Percentiles rank a stretch among this genome's conserved stretches.
Evolutionary conservation across 2,329 filamentous ascomycete genomes (phyloP).

Genomic region (Penicillium sp.): DNA sequence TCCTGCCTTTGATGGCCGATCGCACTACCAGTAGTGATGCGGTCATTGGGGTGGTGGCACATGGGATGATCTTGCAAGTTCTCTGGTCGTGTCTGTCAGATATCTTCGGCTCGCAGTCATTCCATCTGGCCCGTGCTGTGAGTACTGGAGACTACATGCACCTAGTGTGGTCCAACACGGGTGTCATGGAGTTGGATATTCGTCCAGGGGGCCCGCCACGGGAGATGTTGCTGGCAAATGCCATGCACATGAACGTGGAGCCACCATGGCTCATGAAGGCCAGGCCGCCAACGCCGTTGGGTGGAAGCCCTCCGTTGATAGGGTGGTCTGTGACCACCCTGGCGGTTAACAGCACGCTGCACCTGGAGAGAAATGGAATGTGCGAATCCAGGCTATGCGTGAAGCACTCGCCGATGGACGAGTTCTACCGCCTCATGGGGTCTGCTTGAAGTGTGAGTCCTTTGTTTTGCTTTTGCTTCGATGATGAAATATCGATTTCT

Average conservation of each 20-base stretch:
- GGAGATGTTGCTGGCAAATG: slow-evolving; percentile 2
- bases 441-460: slow-evolving; percentile 7
- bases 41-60: slow-evolving; percentile 69
- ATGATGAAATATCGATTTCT: slow-evolving; percentile 57
- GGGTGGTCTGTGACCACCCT: slow-evolving; percentile 54
- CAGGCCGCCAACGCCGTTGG: slow-evolving; percentile 1
- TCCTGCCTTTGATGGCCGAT: slow-evolving; percentile 56
- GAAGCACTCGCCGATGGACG: slow-evolving; percentile 70
- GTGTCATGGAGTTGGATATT: slow-evolving; percentile 55
- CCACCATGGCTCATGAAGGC: background rate
- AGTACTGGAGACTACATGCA: slow-evolving; percentile 43
- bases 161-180: slow-evolving; percentile 65
- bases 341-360: slow-evolving; percentile 66
- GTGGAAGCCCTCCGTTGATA: slow-evolving; percentile 10
- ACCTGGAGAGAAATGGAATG: slow-evolving; percentile 69
- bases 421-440: slow-evolving; percentile 64
- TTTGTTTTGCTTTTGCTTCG: slow-evolving; percentile 13
- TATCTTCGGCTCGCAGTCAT: slow-evolving; percentile 51
- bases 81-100: slow-evolving; percentile 64
- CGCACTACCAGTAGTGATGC: slow-evolving; percentile 28
- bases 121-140: slow-evolving; percentile 44
- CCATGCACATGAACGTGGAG: background rate
- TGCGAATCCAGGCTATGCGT: slow-evolving; percentile 72
- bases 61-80: slow-evolving; percentile 73
- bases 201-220: slow-evolving; percentile 6